Evolutionary conservation across 139 green algal species (phyloP), one percentile per base, ranked within the genome.

Genomic region (Marvania coccoides): DNA sequence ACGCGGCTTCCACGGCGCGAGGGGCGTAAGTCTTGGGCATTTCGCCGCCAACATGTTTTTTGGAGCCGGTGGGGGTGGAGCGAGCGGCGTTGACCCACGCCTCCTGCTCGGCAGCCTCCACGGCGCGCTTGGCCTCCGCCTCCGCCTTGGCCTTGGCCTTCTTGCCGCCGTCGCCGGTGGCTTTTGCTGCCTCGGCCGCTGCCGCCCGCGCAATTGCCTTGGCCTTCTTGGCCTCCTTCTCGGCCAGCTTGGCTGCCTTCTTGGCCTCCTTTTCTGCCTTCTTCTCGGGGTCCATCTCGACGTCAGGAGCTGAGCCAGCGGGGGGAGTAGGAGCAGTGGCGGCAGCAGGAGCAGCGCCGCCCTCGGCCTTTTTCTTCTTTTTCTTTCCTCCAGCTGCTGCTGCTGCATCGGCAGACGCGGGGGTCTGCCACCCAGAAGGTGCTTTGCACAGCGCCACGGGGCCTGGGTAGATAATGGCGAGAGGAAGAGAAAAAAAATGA

Each of bases 21-120:
- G 92, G 92, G 59, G 89, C 76, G 77, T 97, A 98, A 9, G 74
- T 77, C 81, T 94, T 94, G 59, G 74, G 81, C 88, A 96, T 95
- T 31, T 78, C 63, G 1, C 35, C 46, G 1, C 56, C 54, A 23
- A 90, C 42, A 45, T 85, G 57, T 74, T 99, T 99, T 75, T 94
- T 95, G 7, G 81, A 60, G 8, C 94, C 94, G 47, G 78, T 85
- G 19, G 88, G 84, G 0, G 87, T 94, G 36, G 76, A 65, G 2
- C 48, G 36, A 1, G 83, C 83, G 1, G 67, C 65, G 1, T 82
- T 74, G 9, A 95, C 63, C 40, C 88, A 63, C 1, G 55, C 28
- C 29, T 73, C 65, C 42, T 82, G 58, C 70, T 91, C 90, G 33
- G 76, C 89, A 9, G 76, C 87, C 69, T 93, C 88, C 6, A 75